Conservation (phyloP, 23 red algal genomes). For the Gracilariopsis chorda region DNA sequence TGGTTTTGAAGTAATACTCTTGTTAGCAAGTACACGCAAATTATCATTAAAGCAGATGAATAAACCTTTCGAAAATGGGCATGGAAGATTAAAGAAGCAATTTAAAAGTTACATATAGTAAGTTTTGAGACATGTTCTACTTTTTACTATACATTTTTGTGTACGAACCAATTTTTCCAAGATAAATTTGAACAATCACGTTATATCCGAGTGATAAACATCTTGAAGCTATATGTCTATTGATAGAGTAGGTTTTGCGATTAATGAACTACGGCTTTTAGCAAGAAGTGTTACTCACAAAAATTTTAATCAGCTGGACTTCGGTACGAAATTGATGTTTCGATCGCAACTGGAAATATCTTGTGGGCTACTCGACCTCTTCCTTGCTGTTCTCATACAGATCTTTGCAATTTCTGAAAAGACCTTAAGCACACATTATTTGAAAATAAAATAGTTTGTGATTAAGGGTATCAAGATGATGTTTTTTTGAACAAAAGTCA, state of each 20-base stretch:
- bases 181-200: background rate
- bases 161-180: background rate
- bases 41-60: background rate
- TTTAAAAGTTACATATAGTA: background rate
- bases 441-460: too few relatives aligned
- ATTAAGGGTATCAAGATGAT: too few relatives aligned
- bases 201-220: background rate
- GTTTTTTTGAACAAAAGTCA: too few relatives aligned
- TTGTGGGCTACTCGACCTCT: background rate
- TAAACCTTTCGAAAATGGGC: background rate
- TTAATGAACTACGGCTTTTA: constrained; percentile 14
- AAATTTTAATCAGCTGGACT: background rate
- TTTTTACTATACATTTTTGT: background rate
- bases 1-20: background rate
- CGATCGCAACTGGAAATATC: background rate
- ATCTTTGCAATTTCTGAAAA: constrained; percentile 20
- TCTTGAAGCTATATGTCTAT: background rate
- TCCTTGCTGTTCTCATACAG: background rate
- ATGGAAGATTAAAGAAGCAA: background rate
- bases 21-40: background rate
- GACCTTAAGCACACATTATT: too few relatives aligned
- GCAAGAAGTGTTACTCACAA: background rate
- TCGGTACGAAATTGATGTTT: background rate
- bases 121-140: background rate
- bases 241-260: background rate